phyloP scores from a whole-genome alignment of 345 rosid species.

The Cardamine resedifolia region DNA sequence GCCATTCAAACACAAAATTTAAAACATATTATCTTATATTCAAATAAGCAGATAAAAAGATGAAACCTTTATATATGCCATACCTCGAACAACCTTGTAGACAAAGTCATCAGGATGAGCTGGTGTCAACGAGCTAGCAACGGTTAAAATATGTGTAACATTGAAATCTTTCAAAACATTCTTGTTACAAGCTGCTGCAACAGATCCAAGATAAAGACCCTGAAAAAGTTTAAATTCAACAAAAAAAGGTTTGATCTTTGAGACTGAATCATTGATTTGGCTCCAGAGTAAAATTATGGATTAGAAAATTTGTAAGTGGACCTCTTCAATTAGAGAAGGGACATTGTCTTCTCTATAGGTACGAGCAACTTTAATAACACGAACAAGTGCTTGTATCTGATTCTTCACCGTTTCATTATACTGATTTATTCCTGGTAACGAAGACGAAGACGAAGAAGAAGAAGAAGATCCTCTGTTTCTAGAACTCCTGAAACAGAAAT shows the following conservation, averaged over 20 bases:
- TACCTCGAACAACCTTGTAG: conserved; percentile 50
- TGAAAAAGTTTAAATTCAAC: conserved; percentile 23
- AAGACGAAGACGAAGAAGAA: conserved; percentile 1
- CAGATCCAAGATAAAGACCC: conserved; percentile 58
- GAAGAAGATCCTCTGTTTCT: conserved; percentile 16
- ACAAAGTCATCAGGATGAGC: conserved; percentile 44
- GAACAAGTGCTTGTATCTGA: conserved; percentile 50
- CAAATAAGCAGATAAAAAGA: neutral
- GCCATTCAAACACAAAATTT: neutral
- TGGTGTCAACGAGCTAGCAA: conserved; percentile 44
- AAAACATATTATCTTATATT: neutral
- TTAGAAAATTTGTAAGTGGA: neutral
- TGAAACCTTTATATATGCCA: neutral
- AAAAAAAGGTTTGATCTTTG: neutral
- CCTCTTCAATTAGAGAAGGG: conserved; percentile 59
- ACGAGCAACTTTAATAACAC: conserved; percentile 42
- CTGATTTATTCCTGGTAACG: conserved; percentile 38
- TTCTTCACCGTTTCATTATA: conserved; percentile 42
- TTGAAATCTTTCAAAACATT: conserved; percentile 44
- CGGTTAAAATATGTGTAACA: conserved; percentile 50
- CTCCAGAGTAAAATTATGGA: too few species aligned
- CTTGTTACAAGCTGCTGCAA: conserved; percentile 48
- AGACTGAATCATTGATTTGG: neutral
- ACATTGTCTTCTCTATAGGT: conserved; percentile 47
- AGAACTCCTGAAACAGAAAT: conserved; percentile 26